Evolutionary conservation across 768 basidiomycete species (phyloP).

Genomic region (Phlebiopsis gigantea): DNA sequence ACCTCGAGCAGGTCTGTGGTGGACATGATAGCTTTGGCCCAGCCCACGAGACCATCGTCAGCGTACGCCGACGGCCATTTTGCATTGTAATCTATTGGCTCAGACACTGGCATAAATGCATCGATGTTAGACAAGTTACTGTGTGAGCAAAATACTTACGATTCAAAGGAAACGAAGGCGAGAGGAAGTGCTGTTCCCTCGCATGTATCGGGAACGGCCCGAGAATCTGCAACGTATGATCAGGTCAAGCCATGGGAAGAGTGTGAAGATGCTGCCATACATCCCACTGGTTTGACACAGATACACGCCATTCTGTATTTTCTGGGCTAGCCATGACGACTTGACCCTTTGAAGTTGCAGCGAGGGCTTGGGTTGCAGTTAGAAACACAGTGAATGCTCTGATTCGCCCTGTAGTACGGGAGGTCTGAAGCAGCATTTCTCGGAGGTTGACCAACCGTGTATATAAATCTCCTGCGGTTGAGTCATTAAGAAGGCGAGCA

Average conservation of each 20-base stretch:
- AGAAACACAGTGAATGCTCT: no score
- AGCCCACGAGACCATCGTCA: constrained; percentile 53
- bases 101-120: constrained; percentile 34
- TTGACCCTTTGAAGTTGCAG: no score
- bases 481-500: no score
- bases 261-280: constrained; percentile 11
- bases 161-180: constrained; percentile 68
- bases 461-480: no score
- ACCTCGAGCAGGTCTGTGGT: constrained; percentile 48
- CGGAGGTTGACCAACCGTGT: no score
- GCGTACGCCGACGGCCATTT: constrained; percentile 67
- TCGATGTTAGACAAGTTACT: constrained; percentile 7
- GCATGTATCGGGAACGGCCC: constrained; percentile 85
- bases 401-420: no score
- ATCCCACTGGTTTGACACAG: constrained; percentile 23
- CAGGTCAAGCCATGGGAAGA: not conserved
- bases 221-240: constrained; percentile 39
- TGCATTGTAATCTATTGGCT: constrained; percentile 42
- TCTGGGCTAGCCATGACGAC: not conserved
- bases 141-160: constrained; percentile 34
- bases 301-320: constrained; percentile 15
- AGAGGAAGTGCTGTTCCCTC: constrained; percentile 78
- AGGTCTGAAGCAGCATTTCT: no score
- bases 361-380: no score
- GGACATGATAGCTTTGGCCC: constrained; percentile 40